Conservation (phyloP, 441 rosid genomes). For the Mallotus repandus region DNA sequence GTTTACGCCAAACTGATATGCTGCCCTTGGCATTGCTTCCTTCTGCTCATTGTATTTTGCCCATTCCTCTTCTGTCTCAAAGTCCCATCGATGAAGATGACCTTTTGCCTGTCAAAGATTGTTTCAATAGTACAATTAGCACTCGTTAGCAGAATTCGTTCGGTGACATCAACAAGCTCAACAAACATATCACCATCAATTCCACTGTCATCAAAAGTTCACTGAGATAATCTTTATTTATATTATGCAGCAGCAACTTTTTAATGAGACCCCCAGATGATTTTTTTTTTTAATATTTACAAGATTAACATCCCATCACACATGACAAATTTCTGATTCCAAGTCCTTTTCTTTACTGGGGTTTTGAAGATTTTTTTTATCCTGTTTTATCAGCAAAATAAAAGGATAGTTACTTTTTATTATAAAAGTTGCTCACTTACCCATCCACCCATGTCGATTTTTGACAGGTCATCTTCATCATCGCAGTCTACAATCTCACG, state of each 20-base stretch:
- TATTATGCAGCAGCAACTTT: not conserved
- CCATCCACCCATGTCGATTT: constrained; percentile 99
- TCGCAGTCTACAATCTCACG: constrained; percentile 91
- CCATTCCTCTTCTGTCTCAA: constrained; percentile 96
- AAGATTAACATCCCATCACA: not conserved
- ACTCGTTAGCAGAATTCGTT: not conserved
- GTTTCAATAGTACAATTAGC: constrained; percentile 13
- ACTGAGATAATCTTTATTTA: not conserved
- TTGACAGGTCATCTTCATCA: constrained; percentile 87
- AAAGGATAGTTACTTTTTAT: not conserved
- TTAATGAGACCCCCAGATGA: not conserved
- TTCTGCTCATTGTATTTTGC: constrained; percentile 93
- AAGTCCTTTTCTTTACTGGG: not conserved
- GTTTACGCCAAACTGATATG: constrained; percentile 95
- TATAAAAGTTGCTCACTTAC: constrained; percentile 38
- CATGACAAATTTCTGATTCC: not conserved
- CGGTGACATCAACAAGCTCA: not conserved
- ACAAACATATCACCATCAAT: not conserved
- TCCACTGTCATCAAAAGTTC: not conserved
- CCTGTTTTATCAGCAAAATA: not conserved
- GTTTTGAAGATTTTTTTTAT: too few species aligned
- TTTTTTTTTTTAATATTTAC: too few species aligned
- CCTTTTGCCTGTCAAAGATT: constrained; percentile 78
- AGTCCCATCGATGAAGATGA: constrained; percentile 93
- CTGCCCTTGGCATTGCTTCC: constrained; percentile 99